Evolutionary conservation across 495 filamentous ascomycete species (phyloP).

Genomic region (Tuber magnatum): DNA sequence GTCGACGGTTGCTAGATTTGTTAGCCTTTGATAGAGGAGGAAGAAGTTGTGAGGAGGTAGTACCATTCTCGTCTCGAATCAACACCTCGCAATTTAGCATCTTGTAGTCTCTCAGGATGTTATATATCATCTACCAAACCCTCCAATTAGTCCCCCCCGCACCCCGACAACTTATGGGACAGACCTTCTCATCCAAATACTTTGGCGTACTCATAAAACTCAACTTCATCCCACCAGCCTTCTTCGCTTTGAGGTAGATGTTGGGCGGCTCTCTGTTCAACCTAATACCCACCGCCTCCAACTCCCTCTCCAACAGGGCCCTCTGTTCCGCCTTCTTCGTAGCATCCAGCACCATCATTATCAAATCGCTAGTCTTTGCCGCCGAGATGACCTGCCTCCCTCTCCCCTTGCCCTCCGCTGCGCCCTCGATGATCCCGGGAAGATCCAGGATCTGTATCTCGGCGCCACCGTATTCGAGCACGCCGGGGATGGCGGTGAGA

Average conservation of each 20-base stretch:
- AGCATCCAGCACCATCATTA: constrained; percentile 95
- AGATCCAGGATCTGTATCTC: constrained; percentile 98
- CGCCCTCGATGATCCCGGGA: constrained; percentile 97
- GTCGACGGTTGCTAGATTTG: constrained; percentile 70
- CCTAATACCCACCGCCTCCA: constrained; percentile 94
- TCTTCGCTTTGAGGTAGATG: constrained; percentile 97
- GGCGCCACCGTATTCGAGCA: constrained; percentile 94
- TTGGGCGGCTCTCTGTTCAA: constrained; percentile 94
- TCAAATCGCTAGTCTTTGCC: constrained; percentile 97
- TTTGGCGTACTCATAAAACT: constrained; percentile 88
- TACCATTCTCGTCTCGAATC: constrained; percentile 84
- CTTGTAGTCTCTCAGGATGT: constrained; percentile 96
- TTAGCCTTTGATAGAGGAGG: not conserved
- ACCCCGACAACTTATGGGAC: not conserved
- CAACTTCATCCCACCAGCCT: constrained; percentile 97
- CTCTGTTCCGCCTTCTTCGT: constrained; percentile 95
- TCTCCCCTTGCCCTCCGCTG: constrained; percentile 90
- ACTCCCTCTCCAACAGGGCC: constrained; percentile 77
- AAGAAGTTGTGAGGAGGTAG: not conserved
- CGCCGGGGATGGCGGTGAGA: constrained; percentile 92
- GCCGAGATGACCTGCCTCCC: constrained; percentile 96
- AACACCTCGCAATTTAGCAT: constrained; percentile 96
- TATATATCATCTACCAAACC: constrained; percentile 63
- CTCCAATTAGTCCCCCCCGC: constrained; percentile 10
- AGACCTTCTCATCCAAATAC: constrained; percentile 72